Base-by-base conservation (phyloP, 441 rosid genomes). In the Manihot esculenta region DNA sequence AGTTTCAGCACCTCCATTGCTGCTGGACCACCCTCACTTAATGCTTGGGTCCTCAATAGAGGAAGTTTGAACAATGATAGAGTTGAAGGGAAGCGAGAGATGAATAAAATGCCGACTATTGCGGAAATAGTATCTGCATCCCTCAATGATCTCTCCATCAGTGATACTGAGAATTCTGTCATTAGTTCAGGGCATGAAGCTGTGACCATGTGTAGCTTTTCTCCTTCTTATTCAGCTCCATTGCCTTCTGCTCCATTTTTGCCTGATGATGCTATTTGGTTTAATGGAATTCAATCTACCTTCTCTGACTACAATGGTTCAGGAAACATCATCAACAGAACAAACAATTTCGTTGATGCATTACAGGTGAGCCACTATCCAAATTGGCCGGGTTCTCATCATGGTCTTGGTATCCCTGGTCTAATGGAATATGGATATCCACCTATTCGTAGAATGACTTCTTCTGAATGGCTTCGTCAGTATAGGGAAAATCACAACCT, bases 401-500 rank as follows among this genome's bases (percentile, higher is more conserved):
- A 81, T 66, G 72, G 66, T 69, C 49, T 74, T 44, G 30, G 68
- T 21, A 51, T 73, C 49, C 77, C 86, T 10, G 76, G 81, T 64
- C 75, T 81, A 51, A 64, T 64, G 35, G 83, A 83, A n/a, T n/a
- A n/a, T 64, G 83, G 80, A 42, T 84, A 78, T 66, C 82, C 84
- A 0, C 87, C 83, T 21, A 50, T 69, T 56, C 70, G 71, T 21
- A 82, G 86, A 68, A 69, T 94, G 83, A 82, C 86, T 63, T 92
- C 98, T 70, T 89, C 99, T 0, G 98, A 92, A 79, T 94, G 99
- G 99, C 96, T 94, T 70, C 91, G 93, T 14, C 86, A 89, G 49
- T 92, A 90, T 76, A 88, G 99, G 80, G 93, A 88, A 76, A 88
- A 79, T 57, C 83, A 79, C 45, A 86, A 83, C 75, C 86, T 80